Percentiles rank a stretch among this genome's conserved stretches.
phyloP scores from a whole-genome alignment of 495 filamentous ascomycete genomes.

The Sabuloglossum arenarium region DNA sequence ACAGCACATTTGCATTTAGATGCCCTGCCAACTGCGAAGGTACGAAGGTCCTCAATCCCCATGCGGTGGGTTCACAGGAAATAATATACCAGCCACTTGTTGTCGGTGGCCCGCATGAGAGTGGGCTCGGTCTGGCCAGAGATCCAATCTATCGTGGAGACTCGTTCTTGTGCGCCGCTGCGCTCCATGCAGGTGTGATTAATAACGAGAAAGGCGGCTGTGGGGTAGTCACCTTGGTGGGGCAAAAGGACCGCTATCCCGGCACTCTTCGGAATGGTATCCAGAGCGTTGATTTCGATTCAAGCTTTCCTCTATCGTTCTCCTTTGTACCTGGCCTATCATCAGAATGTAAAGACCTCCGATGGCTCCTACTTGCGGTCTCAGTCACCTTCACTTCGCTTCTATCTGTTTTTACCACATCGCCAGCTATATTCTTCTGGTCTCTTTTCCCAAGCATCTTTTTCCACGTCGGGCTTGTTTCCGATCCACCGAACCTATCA shows the following conservation, averaged over 20 bases:
- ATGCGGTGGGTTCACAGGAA: constrained; percentile 53
- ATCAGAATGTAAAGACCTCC: constrained; percentile 39
- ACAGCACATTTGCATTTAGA: constrained; percentile 47
- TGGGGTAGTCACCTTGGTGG: constrained; percentile 48
- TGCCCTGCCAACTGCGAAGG: constrained; percentile 59
- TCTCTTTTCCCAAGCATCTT: constrained; percentile 52
- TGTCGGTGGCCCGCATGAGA: constrained; percentile 33
- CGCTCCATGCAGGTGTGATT: constrained; percentile 59
- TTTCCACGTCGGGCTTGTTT: constrained; percentile 57
- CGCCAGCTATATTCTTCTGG: constrained; percentile 48
- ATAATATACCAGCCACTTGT: constrained; percentile 50
- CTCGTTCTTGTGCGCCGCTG: constrained; percentile 63
- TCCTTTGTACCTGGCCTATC: constrained; percentile 31
- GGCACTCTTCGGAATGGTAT: constrained; percentile 42
- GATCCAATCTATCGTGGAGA: constrained; percentile 51
- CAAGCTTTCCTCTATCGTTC: constrained; percentile 57
- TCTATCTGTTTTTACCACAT: constrained; percentile 47
- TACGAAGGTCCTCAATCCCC: constrained; percentile 43
- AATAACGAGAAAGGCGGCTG: constrained; percentile 52
- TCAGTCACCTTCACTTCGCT: constrained; percentile 43
- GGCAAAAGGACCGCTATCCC: constrained; percentile 40
- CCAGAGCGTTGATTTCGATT: constrained; percentile 44
- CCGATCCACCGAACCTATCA: constrained; percentile 44
- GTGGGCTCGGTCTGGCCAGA: constrained; percentile 14
- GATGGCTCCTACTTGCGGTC: constrained; percentile 56